A percentile compares a stretch with the other conserved stretches of the same genome.
Evolutionary conservation across 164 flowering plant genomes (phyloP).

Genomic region (Vitis cinerea): DNA sequence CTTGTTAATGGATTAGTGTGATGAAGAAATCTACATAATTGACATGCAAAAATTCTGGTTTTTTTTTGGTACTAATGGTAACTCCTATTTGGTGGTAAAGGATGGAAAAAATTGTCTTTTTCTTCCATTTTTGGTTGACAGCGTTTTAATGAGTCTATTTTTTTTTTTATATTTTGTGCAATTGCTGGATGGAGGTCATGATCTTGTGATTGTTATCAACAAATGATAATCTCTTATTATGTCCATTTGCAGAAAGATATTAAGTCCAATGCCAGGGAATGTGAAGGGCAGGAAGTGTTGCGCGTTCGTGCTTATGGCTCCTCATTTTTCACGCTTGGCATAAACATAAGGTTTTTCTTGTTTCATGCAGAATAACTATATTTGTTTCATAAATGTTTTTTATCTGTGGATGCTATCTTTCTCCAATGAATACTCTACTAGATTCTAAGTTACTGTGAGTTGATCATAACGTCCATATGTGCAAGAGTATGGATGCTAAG

Average conservation of each 20-base stretch:
- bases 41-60: not conserved
- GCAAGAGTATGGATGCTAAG: no score
- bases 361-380: not conserved
- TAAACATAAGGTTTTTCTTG: constrained; percentile 72
- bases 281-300: constrained; percentile 68
- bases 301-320: constrained; percentile 89
- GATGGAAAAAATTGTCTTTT: not conserved
- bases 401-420: not conserved
- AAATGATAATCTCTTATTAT: not conserved
- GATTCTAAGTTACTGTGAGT: no score
- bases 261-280: constrained; percentile 28
- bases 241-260: constrained; percentile 47
- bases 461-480: no score
- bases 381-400: not conserved
- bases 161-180: not conserved
- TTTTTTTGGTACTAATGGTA: no score
- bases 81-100: no score
- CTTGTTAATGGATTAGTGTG: not conserved
- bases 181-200: not conserved
- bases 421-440: no score
- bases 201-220: not conserved
- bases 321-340: constrained; percentile 80
- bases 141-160: not conserved
- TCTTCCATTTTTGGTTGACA: not conserved
- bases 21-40: not conserved